These are phyloP conservation scores for Lodderomyces elongisporus DNA, from an alignment of 1,139 yeast genomes.

Conservation along the genomic window DNA sequence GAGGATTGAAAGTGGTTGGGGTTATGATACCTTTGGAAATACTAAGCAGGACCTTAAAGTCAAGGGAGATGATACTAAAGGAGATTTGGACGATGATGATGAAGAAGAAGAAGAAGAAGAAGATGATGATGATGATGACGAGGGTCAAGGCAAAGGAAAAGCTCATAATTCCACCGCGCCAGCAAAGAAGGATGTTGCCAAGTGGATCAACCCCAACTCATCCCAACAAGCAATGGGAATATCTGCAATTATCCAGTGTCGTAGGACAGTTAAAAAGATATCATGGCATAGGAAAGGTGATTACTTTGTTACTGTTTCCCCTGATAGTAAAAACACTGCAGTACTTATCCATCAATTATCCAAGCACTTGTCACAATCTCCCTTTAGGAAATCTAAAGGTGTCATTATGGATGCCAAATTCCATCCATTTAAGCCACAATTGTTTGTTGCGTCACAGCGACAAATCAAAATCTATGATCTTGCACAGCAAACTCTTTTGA, in stretches of 20 bases:
- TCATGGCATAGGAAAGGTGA: slow-evolving; percentile 99
- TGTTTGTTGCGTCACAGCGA: slow-evolving; percentile 91
- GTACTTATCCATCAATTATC: slow-evolving; percentile 92
- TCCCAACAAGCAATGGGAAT: slow-evolving; percentile 64
- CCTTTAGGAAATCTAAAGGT: slow-evolving; percentile 90
- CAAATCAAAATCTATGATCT: slow-evolving; percentile 87
- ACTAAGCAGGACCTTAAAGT: slow-evolving; percentile 43
- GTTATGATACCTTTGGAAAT: slow-evolving; percentile 72
- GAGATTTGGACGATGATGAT: slow-evolving; percentile 18
- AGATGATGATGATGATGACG: slow-evolving; percentile 18
- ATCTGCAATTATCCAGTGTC: slow-evolving; percentile 62
- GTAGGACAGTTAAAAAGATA: slow-evolving; percentile 70
- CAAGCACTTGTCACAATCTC: slow-evolving; percentile 94
- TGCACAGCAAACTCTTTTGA: slow-evolving; percentile 75
- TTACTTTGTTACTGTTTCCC: slow-evolving; percentile 90
- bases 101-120: slow-evolving; percentile 19
- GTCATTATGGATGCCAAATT: slow-evolving; percentile 92
- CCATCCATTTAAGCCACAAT: slow-evolving; percentile 94
- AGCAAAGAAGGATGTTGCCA: slow-evolving; percentile 58
- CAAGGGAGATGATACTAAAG: slow-evolving; percentile 33
- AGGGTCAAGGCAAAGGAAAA: slow-evolving; percentile 18
- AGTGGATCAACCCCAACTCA: slow-evolving; percentile 80
- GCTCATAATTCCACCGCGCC: slow-evolving; percentile 32
- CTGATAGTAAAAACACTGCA: slow-evolving; percentile 82
- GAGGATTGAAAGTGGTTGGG: slow-evolving; percentile 87